Percentiles rank a stretch among this genome's conserved stretches.
These are phyloP conservation scores for Ascochyta viciae-villosae DNA, from an alignment of 2,329 filamentous ascomycete species.

Conservation along the genomic window DNA sequence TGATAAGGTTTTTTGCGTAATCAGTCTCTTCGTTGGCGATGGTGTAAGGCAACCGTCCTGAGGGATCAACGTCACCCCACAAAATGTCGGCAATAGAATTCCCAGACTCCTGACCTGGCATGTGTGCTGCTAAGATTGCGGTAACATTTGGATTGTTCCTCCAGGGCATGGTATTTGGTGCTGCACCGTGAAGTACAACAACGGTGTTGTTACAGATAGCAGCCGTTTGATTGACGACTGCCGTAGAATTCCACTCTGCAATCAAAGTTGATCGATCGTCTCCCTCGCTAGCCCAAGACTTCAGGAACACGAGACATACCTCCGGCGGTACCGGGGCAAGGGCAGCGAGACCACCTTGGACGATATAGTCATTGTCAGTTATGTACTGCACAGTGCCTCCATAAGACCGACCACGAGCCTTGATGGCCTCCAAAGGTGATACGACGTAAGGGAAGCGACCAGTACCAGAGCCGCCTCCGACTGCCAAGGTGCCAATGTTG, in stretches of 20 bases:
- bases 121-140: constrained; percentile 50
- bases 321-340: constrained; percentile 48
- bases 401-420: constrained; percentile 28
- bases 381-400: constrained; percentile 56
- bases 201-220: constrained; percentile 58
- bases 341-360: constrained; percentile 28
- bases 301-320: constrained; percentile 64
- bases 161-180: constrained; percentile 50
- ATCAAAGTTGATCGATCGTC: constrained; percentile 49
- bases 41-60: constrained; percentile 84
- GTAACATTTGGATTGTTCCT: constrained; percentile 51
- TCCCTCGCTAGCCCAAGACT: constrained; percentile 58
- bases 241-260: constrained; percentile 51
- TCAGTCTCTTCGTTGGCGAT: constrained; percentile 75
- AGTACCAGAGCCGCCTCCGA: constrained; percentile 53
- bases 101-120: constrained; percentile 50
- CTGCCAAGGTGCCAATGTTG: constrained; percentile 53
- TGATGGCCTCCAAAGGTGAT: constrained; percentile 53
- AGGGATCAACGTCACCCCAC: constrained; percentile 77
- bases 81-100: constrained; percentile 57
- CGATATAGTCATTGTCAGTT: constrained; percentile 48
- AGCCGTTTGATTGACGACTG: constrained; percentile 53
- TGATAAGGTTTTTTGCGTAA: constrained; percentile 58
- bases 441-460: constrained; percentile 50
- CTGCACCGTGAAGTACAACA: constrained; percentile 54